Conservation (phyloP, 139 green algal species). For the Picochlorum sp. region DNA sequence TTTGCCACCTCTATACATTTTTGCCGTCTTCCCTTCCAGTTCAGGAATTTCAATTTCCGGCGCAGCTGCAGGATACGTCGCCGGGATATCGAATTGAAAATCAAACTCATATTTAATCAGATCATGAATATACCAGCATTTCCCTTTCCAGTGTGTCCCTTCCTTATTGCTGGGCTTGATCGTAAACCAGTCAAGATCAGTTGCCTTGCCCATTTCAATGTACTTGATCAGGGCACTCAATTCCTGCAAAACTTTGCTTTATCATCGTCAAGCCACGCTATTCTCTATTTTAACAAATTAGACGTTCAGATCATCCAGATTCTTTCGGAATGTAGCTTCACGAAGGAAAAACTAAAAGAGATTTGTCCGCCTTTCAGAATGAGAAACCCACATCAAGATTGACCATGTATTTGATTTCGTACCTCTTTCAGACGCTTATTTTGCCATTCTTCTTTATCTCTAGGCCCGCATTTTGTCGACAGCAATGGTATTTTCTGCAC, state of each 20-base stretch:
- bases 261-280: not conserved
- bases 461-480: conserved; percentile 57
- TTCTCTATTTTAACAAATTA: not conserved
- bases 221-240: conserved; percentile 86
- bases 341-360: not conserved
- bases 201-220: conserved; percentile 89
- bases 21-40: conserved; percentile 91
- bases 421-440: conserved; percentile 66
- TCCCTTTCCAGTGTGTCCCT: conserved; percentile 69
- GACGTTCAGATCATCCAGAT: not conserved
- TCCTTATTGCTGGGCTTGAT: conserved; percentile 65
- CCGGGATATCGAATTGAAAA: conserved; percentile 92
- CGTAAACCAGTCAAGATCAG: conserved; percentile 94
- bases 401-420: not conserved
- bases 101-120: conserved; percentile 94
- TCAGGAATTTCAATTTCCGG: conserved; percentile 92
- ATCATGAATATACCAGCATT: conserved; percentile 80
- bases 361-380: not conserved
- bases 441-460: conserved; percentile 65
- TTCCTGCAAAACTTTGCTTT: conserved; percentile 45
- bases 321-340: too few species aligned
- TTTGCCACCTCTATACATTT: conserved; percentile 96
- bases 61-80: conserved; percentile 76
- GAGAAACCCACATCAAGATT: too few species aligned
- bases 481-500: conserved; percentile 90